Conservation (phyloP, 495 filamentous ascomycete genomes). For the Zalerion maritima region DNA sequence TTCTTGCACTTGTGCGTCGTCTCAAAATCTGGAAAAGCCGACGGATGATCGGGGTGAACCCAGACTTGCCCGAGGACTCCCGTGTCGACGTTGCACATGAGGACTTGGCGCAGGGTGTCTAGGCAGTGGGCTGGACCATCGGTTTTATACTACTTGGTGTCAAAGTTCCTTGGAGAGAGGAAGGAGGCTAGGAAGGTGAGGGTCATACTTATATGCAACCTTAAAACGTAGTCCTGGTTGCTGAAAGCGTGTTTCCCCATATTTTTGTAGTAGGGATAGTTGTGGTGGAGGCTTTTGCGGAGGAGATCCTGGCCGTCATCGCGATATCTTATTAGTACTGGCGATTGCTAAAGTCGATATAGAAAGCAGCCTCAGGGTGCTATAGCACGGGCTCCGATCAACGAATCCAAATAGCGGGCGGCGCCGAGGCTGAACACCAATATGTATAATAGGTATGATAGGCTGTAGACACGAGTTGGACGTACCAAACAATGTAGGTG, state of each 20-base stretch:
- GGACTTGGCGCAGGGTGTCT: conserved; percentile 38
- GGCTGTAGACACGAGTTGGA: neutral
- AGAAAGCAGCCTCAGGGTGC: too few species aligned
- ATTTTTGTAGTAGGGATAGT: conserved; percentile 39
- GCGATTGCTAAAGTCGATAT: too few species aligned
- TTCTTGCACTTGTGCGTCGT: conserved; percentile 40
- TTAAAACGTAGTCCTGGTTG: conserved; percentile 34
- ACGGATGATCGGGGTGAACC: conserved; percentile 23
- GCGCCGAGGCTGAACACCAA: too few species aligned
- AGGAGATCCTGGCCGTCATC: conserved; percentile 29
- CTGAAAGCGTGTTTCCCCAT: conserved; percentile 31
- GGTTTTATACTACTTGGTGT: neutral
- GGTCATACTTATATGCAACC: conserved; percentile 26
- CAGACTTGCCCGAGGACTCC: conserved; percentile 40
- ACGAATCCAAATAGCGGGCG: too few species aligned
- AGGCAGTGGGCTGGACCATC: conserved; percentile 31
- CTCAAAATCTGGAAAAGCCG: conserved; percentile 40
- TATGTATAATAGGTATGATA: too few species aligned
- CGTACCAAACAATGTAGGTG: conserved; percentile 41
- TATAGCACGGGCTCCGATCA: too few species aligned
- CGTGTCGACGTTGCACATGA: conserved; percentile 41
- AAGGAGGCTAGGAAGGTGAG: neutral
- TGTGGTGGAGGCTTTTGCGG: conserved; percentile 39
- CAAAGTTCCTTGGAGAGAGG: too few species aligned
- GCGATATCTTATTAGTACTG: neutral